phyloP scores from a whole-genome alignment of 306 rosid genomes.

The Quercus parvula region DNA sequence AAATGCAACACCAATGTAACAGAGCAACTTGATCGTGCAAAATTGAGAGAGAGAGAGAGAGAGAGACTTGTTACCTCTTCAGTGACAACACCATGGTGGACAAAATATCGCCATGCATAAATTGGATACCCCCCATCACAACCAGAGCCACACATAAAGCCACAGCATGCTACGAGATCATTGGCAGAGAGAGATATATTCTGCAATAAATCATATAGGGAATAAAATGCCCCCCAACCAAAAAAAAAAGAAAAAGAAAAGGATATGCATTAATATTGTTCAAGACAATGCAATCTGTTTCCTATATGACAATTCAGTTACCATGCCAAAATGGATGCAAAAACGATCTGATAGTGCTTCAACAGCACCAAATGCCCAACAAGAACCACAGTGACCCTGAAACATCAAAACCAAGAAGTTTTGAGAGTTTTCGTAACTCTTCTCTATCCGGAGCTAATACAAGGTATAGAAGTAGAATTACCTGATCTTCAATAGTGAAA shows the following conservation, averaged over 20 bases:
- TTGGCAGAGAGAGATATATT: conserved; percentile 80
- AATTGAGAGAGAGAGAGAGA: conserved; percentile 1
- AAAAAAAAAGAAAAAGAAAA: background rate
- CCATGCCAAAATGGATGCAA: conserved; percentile 70
- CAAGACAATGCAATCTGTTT: conserved; percentile 12
- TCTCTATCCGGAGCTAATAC: background rate
- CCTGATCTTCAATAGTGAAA: conserved; percentile 71
- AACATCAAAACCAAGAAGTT: conserved; percentile 21
- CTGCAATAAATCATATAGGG: conserved; percentile 41
- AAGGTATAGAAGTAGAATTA: conserved; percentile 20
- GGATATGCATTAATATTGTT: background rate
- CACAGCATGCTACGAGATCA: conserved; percentile 92
- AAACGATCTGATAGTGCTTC: conserved; percentile 91
- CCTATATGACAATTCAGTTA: conserved; percentile 22
- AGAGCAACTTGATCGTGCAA: conserved; percentile 14
- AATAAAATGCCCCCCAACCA: conserved; percentile 20
- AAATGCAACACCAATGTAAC: background rate
- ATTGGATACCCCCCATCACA: conserved; percentile 86
- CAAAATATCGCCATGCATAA: conserved; percentile 74
- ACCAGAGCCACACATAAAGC: conserved; percentile 87
- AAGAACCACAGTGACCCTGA: conserved; percentile 99
- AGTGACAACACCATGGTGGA: conserved; percentile 84
- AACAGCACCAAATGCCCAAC: conserved; percentile 99
- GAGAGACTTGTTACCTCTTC: conserved; percentile 60
- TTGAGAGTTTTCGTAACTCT: conserved; percentile 11